Conservation (phyloP, 768 basidiomycete species). For the Candolleomyces eurysporus region DNA sequence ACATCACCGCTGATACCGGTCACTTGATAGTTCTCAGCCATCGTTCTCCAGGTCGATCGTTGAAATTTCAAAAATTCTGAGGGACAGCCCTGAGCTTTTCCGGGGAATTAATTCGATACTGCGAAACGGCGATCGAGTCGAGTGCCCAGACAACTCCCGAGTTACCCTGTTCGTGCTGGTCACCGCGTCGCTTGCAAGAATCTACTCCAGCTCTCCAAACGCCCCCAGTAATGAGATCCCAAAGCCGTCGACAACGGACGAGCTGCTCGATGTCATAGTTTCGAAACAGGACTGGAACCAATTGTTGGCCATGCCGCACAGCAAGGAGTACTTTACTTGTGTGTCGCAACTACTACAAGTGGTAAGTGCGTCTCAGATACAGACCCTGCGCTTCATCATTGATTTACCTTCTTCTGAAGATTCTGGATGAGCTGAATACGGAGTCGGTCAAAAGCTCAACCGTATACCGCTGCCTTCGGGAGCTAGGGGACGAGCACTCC, state of each 20-base stretch:
- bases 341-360: conserved; percentile 18
- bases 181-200: neutral
- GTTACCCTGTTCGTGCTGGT: conserved; percentile 14
- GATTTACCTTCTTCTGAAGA: neutral
- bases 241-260: neutral
- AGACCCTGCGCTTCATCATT: conserved; percentile 3
- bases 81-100: conserved; percentile 6
- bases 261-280: neutral
- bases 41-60: neutral
- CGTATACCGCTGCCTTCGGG: conserved; percentile 15
- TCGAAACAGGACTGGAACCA: neutral
- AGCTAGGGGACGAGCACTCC: conserved; percentile 12
- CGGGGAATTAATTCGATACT: conserved; percentile 13
- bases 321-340: conserved; percentile 12
- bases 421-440: neutral
- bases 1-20: neutral
- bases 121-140: conserved; percentile 7
- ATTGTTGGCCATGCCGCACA: conserved; percentile 4
- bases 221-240: neutral
- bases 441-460: conserved; percentile 1
- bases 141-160: conserved; percentile 10
- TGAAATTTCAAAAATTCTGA: conserved; percentile 10
- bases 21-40: neutral
- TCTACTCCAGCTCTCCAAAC: conserved; percentile 8
- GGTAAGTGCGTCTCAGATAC: conserved; percentile 6